These are phyloP conservation scores for Pleurotus tuber-regium DNA, from an alignment of 768 basidiomycete species.

Conservation along the genomic window DNA sequence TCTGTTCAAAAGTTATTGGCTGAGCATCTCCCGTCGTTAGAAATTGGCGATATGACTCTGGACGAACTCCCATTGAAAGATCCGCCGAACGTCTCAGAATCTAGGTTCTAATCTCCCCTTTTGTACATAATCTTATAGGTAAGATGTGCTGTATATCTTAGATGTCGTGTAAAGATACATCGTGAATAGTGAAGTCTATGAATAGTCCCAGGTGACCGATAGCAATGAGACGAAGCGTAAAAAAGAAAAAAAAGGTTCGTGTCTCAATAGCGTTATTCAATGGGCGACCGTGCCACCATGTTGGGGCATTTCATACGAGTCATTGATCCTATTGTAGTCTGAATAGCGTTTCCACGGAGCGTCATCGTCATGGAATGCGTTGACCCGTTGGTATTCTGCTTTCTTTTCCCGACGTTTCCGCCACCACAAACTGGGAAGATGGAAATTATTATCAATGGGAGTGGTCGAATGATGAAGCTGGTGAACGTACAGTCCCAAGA, in stretches of 20 bases:
- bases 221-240: too few species aligned
- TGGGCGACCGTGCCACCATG: constrained; percentile 1
- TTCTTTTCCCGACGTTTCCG: constrained; percentile 18
- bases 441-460: neutral
- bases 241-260: neutral
- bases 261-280: neutral
- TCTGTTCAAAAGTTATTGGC: neutral
- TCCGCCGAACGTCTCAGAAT: too few species aligned
- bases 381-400: constrained; percentile 5
- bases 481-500: constrained; percentile 37
- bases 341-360: constrained; percentile 8
- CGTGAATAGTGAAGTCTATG: too few species aligned
- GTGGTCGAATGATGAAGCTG: neutral
- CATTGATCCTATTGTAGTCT: neutral
- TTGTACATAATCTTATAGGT: too few species aligned
- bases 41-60: too few species aligned
- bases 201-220: too few species aligned
- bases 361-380: constrained; percentile 8
- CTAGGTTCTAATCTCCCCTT: too few species aligned
- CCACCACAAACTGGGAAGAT: constrained; percentile 25
- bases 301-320: constrained; percentile 11
- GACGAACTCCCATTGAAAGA: too few species aligned
- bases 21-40: neutral
- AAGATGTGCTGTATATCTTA: too few species aligned
- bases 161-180: too few species aligned